Evolutionary conservation across 768 basidiomycete genomes (phyloP).

Genomic region (Auriscalpium orientale): DNA sequence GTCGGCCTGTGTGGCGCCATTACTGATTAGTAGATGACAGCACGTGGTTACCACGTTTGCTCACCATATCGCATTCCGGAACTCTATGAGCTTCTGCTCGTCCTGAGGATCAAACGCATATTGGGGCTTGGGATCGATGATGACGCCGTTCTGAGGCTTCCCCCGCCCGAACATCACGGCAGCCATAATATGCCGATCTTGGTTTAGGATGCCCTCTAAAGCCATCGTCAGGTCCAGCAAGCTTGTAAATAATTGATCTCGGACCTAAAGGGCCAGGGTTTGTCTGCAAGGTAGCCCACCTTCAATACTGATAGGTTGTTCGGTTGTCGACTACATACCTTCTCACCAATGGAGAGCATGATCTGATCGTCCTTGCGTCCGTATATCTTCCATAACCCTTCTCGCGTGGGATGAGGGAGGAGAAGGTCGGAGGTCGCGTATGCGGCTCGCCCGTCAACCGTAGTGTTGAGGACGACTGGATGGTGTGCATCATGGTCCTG

Average conservation of each 20-base stretch:
- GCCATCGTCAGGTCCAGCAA: conserved; percentile 28
- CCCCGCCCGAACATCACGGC: conserved; percentile 29
- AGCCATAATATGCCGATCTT: conserved; percentile 22
- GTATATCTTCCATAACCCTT: conserved; percentile 26
- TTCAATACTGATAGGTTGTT: not conserved
- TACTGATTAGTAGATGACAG: not conserved
- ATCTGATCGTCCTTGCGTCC: conserved; percentile 25
- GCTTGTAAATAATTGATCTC: conserved; percentile 33
- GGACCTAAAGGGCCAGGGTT: conserved; percentile 26
- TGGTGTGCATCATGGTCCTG: conserved; percentile 16
- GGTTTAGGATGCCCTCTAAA: conserved; percentile 30
- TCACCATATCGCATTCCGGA: conserved; percentile 17
- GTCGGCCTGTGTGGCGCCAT: conserved; percentile 26
- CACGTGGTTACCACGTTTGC: not conserved
- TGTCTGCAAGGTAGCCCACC: conserved; percentile 12
- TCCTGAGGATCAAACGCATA: conserved; percentile 20
- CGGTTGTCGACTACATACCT: conserved; percentile 7
- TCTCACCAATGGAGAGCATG: conserved; percentile 26
- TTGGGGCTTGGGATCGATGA: conserved; percentile 24
- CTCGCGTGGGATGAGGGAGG: conserved; percentile 34
- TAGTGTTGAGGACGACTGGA: conserved; percentile 24
- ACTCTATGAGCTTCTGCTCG: conserved; percentile 15
- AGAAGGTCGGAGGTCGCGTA: conserved; percentile 39
- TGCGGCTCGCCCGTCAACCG: conserved; percentile 29
- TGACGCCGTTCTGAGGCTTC: conserved; percentile 23